Evolutionary conservation across 2,329 filamentous ascomycete genomes (phyloP), one percentile per base, ranked within the genome.

Genomic region (Tolypocladium guangdongense): DNA sequence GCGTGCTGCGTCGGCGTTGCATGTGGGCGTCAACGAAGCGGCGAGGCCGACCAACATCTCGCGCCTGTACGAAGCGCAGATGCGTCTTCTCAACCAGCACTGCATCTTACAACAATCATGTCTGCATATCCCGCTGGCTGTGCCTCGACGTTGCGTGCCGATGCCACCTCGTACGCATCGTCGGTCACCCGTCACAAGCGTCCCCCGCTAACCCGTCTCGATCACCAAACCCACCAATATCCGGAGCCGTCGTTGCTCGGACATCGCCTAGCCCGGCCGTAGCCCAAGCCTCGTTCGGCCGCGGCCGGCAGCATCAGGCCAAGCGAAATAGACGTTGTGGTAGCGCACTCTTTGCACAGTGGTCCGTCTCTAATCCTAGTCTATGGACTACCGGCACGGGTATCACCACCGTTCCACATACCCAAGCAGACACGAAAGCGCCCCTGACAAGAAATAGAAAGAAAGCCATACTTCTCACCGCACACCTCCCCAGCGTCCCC

Each of bases 401-500:
- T 33, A 18, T 14, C n/a, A 18, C 24, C 35, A 14, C 12, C 35
- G 16, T n/a, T 22, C 32, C 32, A 47, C 43, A 22, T 14, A 20
- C 32, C 20, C 12, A 20, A 24, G 20, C 20, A 43, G 39, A 43
- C 39, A 24, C 14, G 35, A 27, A 14, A n/a, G 18, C 35, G 35
- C 43, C 43, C 27, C n/a, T 32, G 24, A 32, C 8, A 20, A 47
- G n/a, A 20, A 20, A 18, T 16, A 16, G 7, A 16, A 46, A 8
- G 22, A 16, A 20, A 16, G 27, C 27, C 18, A 5, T 7, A 7
- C 18, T 18, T 18, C 27, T 64, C 52, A 71, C 59, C 71, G 66
- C 49, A 73, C 61, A n/a, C 70, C 72, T 36, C 68, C 74, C 75
- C 73, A 77, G 43, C 78, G 64, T 3, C 74, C 74, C 54, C 69